These are phyloP conservation scores for Fusarium praegraminearum DNA, from an alignment of 2,329 filamentous ascomycete genomes.

Conservation along the genomic window DNA sequence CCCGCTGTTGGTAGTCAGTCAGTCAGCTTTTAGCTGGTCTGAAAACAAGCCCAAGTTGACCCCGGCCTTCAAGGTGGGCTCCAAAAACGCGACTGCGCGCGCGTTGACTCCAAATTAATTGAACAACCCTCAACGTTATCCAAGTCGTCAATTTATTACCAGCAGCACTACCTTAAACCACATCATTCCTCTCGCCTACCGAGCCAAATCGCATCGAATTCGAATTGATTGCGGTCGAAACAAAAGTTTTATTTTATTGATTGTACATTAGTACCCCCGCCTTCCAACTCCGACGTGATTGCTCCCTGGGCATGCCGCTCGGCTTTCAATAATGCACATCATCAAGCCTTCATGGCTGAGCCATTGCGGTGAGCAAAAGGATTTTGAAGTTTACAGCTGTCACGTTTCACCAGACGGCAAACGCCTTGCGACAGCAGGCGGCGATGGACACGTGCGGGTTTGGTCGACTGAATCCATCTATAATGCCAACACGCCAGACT, in stretches of 20 bases:
- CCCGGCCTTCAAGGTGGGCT: conserved; percentile 19
- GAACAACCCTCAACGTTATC: conserved; percentile 23
- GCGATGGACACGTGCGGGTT: conserved; percentile 96
- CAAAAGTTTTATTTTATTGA: not conserved
- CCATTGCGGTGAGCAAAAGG: conserved; percentile 96
- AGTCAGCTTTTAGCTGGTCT: not conserved
- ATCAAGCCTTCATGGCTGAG: conserved; percentile 97
- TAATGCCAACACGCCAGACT: conserved; percentile 78
- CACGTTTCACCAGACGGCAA: conserved; percentile 95
- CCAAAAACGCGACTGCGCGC: conserved; percentile 44
- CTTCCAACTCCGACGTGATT: conserved; percentile 22
- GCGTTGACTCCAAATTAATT: conserved; percentile 37
- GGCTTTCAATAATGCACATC: conserved; percentile 73
- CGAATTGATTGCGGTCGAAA: conserved; percentile 2
- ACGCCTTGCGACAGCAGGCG: conserved; percentile 91
- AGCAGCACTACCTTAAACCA: not conserved
- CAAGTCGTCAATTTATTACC: conserved; percentile 20
- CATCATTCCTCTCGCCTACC: not conserved
- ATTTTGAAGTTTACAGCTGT: conserved; percentile 98
- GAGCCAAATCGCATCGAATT: conserved; percentile 10
- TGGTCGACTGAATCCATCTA: conserved; percentile 97
- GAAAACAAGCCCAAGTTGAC: conserved; percentile 20
- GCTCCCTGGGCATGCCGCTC: conserved; percentile 41
- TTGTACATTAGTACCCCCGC: not conserved
- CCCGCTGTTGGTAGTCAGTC: not conserved